Percentiles rank a stretch among this genome's conserved stretches.
Conservation (phyloP, 306 rosid species). For the Gynostemma pentaphyllum region DNA sequence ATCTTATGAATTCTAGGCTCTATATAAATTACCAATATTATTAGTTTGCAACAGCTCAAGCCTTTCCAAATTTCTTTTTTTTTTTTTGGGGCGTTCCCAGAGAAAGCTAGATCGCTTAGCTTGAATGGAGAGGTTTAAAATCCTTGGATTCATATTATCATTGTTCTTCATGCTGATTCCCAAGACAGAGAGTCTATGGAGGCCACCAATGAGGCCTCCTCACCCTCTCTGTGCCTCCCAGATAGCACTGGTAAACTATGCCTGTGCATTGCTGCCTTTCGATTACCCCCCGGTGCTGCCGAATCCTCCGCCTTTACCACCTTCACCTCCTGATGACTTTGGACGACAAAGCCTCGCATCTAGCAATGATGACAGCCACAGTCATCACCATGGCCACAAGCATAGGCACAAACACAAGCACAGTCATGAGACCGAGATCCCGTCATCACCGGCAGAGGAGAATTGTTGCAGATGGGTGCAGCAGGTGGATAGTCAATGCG, state of each 20-base stretch:
- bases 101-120: neutral
- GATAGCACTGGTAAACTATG: conserved; percentile 7
- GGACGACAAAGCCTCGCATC: neutral
- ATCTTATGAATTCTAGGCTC: conserved; percentile 12
- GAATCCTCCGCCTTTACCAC: neutral
- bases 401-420: neutral
- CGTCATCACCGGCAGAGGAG: neutral
- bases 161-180: neutral
- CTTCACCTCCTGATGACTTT: neutral
- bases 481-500: conserved; percentile 8
- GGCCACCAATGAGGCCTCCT: neutral
- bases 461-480: conserved; percentile 14
- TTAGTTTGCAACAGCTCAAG: conserved; percentile 10
- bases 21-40: conserved; percentile 29
- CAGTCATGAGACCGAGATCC: neutral
- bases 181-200: neutral
- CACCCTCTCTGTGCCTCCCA: conserved; percentile 16
- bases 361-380: neutral
- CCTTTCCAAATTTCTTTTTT: conserved; percentile 7
- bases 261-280: conserved; percentile 11
- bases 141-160: neutral
- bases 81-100: neutral
- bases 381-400: neutral
- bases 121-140: conserved; percentile 5
- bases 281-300: neutral